phyloP scores from a whole-genome alignment of 1,284 basidiomycete genomes.

The Agaricales sp. region DNA sequence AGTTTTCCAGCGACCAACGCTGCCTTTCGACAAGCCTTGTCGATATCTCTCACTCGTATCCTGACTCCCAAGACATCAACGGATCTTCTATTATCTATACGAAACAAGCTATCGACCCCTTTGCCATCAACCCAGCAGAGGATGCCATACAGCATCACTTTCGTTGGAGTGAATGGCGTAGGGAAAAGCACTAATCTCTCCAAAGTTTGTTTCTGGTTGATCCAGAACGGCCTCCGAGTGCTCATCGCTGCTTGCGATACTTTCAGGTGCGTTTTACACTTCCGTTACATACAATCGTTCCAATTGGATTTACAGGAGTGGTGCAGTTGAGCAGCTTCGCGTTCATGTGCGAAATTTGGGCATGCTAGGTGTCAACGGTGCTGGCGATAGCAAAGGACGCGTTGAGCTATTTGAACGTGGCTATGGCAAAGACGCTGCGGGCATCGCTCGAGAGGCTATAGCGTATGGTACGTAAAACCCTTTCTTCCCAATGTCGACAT shows the following conservation, averaged over 20 bases:
- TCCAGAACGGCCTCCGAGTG: slow-evolving; percentile 90
- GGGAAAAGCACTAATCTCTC: slow-evolving; percentile 98
- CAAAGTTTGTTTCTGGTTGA: slow-evolving; percentile 98
- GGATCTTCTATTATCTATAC: slow-evolving; percentile 80
- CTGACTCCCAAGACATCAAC: slow-evolving; percentile 96
- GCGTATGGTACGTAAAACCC: slow-evolving; percentile 59
- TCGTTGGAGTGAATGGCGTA: slow-evolving; percentile 99
- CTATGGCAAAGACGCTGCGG: slow-evolving; percentile 97
- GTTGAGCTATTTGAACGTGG: slow-evolving; percentile 95
- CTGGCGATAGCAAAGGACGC: slow-evolving; percentile 56
- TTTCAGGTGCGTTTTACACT: slow-evolving; percentile 55
- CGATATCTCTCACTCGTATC: slow-evolving; percentile 84
- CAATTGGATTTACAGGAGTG: slow-evolving; percentile 45
- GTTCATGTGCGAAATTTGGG: slow-evolving; percentile 95
- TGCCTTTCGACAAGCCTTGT: slow-evolving; percentile 79
- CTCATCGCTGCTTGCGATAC: slow-evolving; percentile 99
- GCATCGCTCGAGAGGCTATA: slow-evolving; percentile 94
- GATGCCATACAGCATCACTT: slow-evolving; percentile 87
- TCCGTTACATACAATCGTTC: background rate
- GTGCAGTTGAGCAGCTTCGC: slow-evolving; percentile 95
- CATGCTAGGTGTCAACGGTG: slow-evolving; percentile 70
- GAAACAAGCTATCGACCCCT: slow-evolving; percentile 63
- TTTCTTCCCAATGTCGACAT: background rate
- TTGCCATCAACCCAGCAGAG: slow-evolving; percentile 63
- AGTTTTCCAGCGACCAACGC: slow-evolving; percentile 59